A percentile compares a stretch with the other conserved stretches of the same genome.
Conservation (phyloP, 768 basidiomycete species). For the Mycena floridula region DNA sequence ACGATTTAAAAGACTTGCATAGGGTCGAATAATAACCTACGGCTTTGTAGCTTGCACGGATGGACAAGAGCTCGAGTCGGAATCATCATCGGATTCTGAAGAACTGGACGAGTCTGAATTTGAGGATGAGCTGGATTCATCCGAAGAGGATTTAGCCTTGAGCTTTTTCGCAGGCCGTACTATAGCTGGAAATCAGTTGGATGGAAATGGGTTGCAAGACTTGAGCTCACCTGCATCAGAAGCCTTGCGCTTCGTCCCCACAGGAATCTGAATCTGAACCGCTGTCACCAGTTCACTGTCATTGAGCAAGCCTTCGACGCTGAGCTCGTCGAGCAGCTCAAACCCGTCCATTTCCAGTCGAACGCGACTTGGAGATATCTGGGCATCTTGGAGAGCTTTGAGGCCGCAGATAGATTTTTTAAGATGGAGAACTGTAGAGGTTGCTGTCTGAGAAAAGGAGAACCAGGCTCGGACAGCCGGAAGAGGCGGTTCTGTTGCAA, state of each 20-base stretch:
- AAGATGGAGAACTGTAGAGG: neutral
- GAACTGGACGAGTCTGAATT: neutral
- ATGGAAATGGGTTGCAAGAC: neutral
- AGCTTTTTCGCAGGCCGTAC: neutral
- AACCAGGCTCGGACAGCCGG: neutral
- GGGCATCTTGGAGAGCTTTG: neutral
- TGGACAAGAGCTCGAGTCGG: conserved; percentile 1
- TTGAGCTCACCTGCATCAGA: neutral
- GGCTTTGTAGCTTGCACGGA: neutral
- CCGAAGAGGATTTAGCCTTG: neutral
- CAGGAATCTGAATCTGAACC: neutral
- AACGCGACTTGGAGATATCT: neutral
- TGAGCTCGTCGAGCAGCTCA: conserved; percentile 1
- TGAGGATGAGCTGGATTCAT: neutral
- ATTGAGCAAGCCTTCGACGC: neutral
- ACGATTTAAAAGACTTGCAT: conserved; percentile 6
- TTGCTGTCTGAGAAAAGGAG: neutral
- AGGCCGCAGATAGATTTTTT: neutral
- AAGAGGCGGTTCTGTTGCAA: neutral
- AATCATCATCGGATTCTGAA: neutral
- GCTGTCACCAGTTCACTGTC: neutral
- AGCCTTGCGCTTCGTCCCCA: neutral
- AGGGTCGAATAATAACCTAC: neutral
- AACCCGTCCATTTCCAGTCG: neutral
- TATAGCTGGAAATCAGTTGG: neutral